Conservation (phyloP, 805 yeast species). For the Wickerhamomyces bisporus region DNA sequence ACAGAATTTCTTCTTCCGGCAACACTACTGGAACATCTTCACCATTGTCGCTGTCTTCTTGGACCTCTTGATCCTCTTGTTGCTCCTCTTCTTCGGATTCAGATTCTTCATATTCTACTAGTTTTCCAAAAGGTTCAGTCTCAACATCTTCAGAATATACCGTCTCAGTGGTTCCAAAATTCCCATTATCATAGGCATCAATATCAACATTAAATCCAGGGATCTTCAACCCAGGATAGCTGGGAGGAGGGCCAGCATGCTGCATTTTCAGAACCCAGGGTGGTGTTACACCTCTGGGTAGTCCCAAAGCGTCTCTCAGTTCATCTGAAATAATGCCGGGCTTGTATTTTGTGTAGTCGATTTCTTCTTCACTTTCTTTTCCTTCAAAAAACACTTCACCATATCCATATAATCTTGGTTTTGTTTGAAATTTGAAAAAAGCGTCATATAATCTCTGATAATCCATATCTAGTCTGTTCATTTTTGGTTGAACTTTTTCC, state of each 20-base stretch:
- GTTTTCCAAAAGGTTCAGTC: slow-evolving; percentile 26
- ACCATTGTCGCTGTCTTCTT: slow-evolving; percentile 14
- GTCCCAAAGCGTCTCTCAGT: slow-evolving; percentile 64
- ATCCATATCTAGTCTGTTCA: slow-evolving; percentile 83
- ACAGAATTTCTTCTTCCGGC: background rate
- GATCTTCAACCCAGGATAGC: slow-evolving; percentile 60
- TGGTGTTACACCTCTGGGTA: slow-evolving; percentile 42
- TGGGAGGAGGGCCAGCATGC: slow-evolving; percentile 75
- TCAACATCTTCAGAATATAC: slow-evolving; percentile 10
- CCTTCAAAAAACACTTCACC: slow-evolving; percentile 86
- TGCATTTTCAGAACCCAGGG: slow-evolving; percentile 80
- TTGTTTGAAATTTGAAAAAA: slow-evolving; percentile 74
- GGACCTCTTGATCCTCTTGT: slow-evolving; percentile 17
- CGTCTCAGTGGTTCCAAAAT: slow-evolving; percentile 18
- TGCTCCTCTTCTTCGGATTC: slow-evolving; percentile 21
- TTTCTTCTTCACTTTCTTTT: slow-evolving; percentile 51
- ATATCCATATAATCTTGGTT: slow-evolving; percentile 59
- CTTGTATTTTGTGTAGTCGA: slow-evolving; percentile 34
- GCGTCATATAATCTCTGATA: slow-evolving; percentile 79
- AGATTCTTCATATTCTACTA: slow-evolving; percentile 23
- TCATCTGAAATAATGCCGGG: slow-evolving; percentile 69
- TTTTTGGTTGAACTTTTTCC: slow-evolving; percentile 82
- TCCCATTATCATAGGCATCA: slow-evolving; percentile 30
- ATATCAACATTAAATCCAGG: slow-evolving; percentile 46
- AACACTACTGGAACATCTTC: slow-evolving; percentile 6